These are phyloP conservation scores for Willaertia magna DNA, from an alignment of 208 protist species.

Conservation along the genomic window DNA sequence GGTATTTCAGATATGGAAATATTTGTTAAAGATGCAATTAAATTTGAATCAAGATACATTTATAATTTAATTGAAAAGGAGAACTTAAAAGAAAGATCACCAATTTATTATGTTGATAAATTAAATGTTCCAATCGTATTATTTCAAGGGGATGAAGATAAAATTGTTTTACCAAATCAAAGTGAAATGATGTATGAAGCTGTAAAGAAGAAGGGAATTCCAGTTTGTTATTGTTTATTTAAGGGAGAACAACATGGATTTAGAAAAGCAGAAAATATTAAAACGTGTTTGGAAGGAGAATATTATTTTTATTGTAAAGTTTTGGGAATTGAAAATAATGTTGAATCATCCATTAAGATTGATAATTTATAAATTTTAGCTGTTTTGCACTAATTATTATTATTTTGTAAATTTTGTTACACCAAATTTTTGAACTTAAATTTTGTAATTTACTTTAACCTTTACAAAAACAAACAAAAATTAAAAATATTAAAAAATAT, in stretches of 20 bases:
- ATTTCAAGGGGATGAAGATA: constrained; percentile 34
- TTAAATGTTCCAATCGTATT: constrained; percentile 27
- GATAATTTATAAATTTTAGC: too few relatives aligned
- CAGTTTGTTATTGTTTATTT: neutral
- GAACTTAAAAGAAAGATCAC: constrained; percentile 29
- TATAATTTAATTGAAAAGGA: constrained; percentile 23
- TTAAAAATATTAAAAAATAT: too few relatives aligned
- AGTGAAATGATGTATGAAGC: constrained; percentile 15
- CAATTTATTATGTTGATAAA: constrained; percentile 16
- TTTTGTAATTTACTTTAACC: too few relatives aligned
- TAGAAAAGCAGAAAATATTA: constrained; percentile 7
- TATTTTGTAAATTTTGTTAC: too few relatives aligned
- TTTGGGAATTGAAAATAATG: neutral
- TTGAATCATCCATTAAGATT: too few relatives aligned
- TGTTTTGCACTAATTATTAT: too few relatives aligned
- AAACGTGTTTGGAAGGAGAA: neutral
- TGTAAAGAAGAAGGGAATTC: neutral
- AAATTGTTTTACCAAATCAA: constrained; percentile 34
- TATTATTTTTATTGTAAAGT: constrained; percentile 10
- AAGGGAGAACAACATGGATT: constrained; percentile 18
- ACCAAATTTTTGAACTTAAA: too few relatives aligned
- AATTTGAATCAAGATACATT: constrained; percentile 29
- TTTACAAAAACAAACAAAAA: too few relatives aligned
- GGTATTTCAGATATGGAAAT: constrained; percentile 27
- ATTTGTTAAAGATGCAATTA: constrained; percentile 34